Evolutionary conservation across 2,329 filamentous ascomycete genomes (phyloP), one percentile per base, ranked within the genome.

Genomic region (Penicillium rolfsii): DNA sequence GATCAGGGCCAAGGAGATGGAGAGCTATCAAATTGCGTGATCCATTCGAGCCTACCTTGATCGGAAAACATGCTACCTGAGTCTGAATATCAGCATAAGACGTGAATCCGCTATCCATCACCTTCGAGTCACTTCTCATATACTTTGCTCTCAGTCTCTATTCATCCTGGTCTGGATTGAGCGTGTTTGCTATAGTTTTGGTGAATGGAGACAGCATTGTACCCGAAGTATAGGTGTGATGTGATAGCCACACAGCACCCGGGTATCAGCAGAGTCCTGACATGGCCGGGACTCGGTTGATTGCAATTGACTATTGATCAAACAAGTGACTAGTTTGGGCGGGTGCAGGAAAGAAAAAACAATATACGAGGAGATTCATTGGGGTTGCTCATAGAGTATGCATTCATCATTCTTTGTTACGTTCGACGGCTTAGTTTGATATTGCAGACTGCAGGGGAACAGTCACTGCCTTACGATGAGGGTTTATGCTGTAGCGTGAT

Each of bases 201-300:
- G 33, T 56, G 33, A 40, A 36, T 38, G 45, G 59, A 38, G 16
- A 46, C 28, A 45, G 52, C 36, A 45, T 30, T 43, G 38, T 8
- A 8, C 19, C 36, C 24, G 45, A 40, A 24, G 2, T 49, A 5
- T 41, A 5, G 26, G 48, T 46, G 50, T 40, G 45, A 48, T 60
- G 57, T 58, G 58, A 60, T 58, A 24, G 43, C 43, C 50, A 57
- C 14, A 50, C 26, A 43, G 54, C 22, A 3, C 50, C 35, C 57
- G 60, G 60, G 12, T 62, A 40, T 41, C 38, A 26, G 57, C 60
- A 55, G 58, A 8, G 22, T 19, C 12, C 22, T 5, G 28, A 7
- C 11, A 33, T 28, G 36, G 45, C 26, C 9, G 41, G 28, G 59
- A 40, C 45, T 12, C n/a, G n/a, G 35, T n/a, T 43, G 48, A 30